These are phyloP conservation scores for Nicotiana otophora DNA, from an alignment of 257 asterid genomes.

Conservation along the genomic window DNA sequence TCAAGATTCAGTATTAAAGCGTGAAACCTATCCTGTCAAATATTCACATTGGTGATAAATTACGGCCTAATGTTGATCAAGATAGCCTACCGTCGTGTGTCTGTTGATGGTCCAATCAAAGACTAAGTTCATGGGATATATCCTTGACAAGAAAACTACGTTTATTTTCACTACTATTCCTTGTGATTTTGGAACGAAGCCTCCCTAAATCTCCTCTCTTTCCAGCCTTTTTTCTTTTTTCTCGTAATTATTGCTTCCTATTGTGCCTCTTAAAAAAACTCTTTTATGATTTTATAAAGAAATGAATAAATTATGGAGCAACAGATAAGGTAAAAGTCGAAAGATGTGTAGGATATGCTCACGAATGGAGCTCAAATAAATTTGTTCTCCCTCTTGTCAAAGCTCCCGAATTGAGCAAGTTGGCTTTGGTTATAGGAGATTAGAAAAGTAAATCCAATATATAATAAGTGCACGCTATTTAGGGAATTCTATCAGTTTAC, in stretches of 20 bases:
- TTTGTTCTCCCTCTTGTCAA: background rate
- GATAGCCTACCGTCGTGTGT: background rate
- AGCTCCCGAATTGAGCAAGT: background rate
- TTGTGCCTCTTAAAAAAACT: background rate
- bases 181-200: too few relatives aligned
- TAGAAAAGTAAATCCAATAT: too few relatives aligned
- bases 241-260: background rate
- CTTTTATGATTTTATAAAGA: too few relatives aligned
- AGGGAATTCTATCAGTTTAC: background rate
- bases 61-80: background rate
- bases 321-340: too few relatives aligned
- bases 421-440: too few relatives aligned
- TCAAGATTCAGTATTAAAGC: background rate
- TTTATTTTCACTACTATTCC: too few relatives aligned
- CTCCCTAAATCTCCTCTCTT: background rate
- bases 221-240: background rate
- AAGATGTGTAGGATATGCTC: too few relatives aligned
- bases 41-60: background rate
- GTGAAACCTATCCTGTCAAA: background rate
- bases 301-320: too few relatives aligned
- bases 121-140: too few relatives aligned
- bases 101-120: too few relatives aligned
- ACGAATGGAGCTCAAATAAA: too few relatives aligned
- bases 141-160: too few relatives aligned
- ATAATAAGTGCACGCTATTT: background rate